Conservation (phyloP, 1,284 basidiomycete genomes). For the Microstroma glucosiphilum region DNA sequence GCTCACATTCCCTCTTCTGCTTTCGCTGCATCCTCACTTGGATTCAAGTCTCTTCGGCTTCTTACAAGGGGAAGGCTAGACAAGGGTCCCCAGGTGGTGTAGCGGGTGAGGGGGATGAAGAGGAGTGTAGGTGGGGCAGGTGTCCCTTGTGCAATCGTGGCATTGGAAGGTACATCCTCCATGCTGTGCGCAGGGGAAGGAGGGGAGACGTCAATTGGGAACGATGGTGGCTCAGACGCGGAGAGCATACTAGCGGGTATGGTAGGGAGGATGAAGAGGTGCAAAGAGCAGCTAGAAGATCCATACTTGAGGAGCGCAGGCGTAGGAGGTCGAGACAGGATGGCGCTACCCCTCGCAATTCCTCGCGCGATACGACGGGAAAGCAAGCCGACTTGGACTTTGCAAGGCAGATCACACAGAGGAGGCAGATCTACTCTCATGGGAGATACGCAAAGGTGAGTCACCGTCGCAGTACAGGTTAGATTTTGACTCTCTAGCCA, state of each 20-base stretch:
- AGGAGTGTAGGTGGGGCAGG: slow-evolving; percentile 12
- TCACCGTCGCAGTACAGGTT: neutral
- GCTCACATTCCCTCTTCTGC: slow-evolving; percentile 49
- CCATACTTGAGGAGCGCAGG: neutral
- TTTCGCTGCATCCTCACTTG: slow-evolving; percentile 47
- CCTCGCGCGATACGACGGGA: too few relatives aligned
- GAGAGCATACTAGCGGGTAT: neutral
- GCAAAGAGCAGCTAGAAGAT: neutral
- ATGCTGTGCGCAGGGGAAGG: slow-evolving; percentile 41
- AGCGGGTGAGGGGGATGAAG: too few relatives aligned
- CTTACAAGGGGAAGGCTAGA: slow-evolving; percentile 19
- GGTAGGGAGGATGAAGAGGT: neutral
- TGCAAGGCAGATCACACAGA: too few relatives aligned
- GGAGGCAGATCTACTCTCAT: too few relatives aligned
- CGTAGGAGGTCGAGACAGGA: neutral
- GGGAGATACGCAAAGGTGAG: neutral
- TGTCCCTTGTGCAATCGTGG: slow-evolving; percentile 46
- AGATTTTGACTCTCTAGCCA: slow-evolving; percentile 39
- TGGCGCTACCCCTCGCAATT: neutral
- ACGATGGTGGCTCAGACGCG: neutral
- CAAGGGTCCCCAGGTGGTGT: too few relatives aligned
- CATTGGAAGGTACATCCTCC: slow-evolving; percentile 38
- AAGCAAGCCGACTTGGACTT: too few relatives aligned
- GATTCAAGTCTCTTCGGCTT: slow-evolving; percentile 13
- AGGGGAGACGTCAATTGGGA: slow-evolving; percentile 35